A percentile compares a stretch with the other conserved stretches of the same genome.
Evolutionary conservation across 768 basidiomycete genomes (phyloP).

Genomic region (Trametes maxima): DNA sequence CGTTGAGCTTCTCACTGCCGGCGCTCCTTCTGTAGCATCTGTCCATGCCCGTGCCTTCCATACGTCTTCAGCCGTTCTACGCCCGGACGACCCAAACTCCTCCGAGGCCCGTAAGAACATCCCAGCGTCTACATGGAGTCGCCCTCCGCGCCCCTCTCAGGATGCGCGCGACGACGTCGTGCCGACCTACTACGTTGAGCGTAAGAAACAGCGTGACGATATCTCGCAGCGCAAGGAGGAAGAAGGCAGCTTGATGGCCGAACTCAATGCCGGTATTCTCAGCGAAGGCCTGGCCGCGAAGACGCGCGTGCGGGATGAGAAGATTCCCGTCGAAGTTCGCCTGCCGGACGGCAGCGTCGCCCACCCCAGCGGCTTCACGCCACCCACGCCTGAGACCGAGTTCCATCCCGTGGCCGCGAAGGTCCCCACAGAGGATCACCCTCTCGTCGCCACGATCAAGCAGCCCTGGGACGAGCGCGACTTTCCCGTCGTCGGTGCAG

Average conservation of each 20-base stretch:
- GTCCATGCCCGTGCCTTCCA: slow-evolving; percentile 23
- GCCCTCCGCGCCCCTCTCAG: slow-evolving; percentile 31
- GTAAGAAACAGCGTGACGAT: slow-evolving; percentile 29
- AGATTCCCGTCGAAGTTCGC: slow-evolving; percentile 46
- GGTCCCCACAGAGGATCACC: slow-evolving; percentile 24
- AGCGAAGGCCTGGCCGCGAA: slow-evolving; percentile 33
- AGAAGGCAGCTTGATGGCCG: slow-evolving; percentile 32
- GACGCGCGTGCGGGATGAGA: slow-evolving; percentile 34
- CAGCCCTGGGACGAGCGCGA: slow-evolving; percentile 32
- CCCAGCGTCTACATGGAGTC: slow-evolving; percentile 28
- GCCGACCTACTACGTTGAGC: slow-evolving; percentile 33
- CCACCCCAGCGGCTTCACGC: slow-evolving; percentile 47
- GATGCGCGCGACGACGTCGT: slow-evolving; percentile 33
- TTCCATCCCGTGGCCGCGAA: slow-evolving; percentile 36
- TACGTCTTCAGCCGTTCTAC: slow-evolving; percentile 1
- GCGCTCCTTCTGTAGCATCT: not conserved
- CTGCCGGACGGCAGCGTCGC: slow-evolving; percentile 41
- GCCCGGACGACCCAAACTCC: slow-evolving; percentile 16
- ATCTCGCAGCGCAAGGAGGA: slow-evolving; percentile 34
- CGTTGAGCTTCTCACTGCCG: slow-evolving; percentile 13
- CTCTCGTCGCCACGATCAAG: slow-evolving; percentile 27
- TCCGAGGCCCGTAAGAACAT: slow-evolving; percentile 24
- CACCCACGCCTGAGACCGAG: slow-evolving; percentile 43
- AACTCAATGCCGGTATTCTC: slow-evolving; percentile 33
- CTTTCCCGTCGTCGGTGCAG: slow-evolving; percentile 2